Evolutionary conservation across 257 asterid genomes (phyloP).

Genomic region (Nicotiana tabacum): DNA sequence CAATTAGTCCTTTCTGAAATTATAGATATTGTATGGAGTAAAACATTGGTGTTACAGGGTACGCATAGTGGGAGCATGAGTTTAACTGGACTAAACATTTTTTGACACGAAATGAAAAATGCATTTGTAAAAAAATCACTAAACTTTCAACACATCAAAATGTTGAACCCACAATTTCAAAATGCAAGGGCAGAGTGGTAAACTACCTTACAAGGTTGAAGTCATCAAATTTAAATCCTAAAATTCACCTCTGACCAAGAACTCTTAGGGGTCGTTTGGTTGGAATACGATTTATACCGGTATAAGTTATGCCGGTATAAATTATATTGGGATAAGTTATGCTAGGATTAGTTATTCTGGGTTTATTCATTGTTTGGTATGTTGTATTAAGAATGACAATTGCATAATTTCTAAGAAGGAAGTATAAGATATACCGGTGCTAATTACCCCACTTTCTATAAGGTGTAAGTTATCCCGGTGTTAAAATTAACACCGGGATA

Average conservation of each 20-base stretch:
- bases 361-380: too few species aligned
- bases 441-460: too few species aligned
- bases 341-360: too few species aligned
- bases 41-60: neutral
- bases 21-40: neutral
- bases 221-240: neutral
- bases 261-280: neutral
- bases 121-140: neutral
- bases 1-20: neutral
- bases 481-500: too few species aligned
- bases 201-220: neutral
- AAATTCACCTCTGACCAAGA: neutral
- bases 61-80: neutral
- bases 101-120: neutral
- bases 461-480: too few species aligned
- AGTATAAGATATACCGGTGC: too few species aligned
- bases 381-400: too few species aligned
- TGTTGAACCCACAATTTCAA: neutral
- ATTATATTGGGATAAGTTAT: too few species aligned
- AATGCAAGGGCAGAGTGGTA: neutral
- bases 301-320: too few species aligned
- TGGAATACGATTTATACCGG: too few species aligned
- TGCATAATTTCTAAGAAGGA: too few species aligned
- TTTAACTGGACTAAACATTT: neutral
- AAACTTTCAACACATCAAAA: neutral